phyloP scores from a whole-genome alignment of 768 basidiomycete species.

The Leccinum imitatum region DNA sequence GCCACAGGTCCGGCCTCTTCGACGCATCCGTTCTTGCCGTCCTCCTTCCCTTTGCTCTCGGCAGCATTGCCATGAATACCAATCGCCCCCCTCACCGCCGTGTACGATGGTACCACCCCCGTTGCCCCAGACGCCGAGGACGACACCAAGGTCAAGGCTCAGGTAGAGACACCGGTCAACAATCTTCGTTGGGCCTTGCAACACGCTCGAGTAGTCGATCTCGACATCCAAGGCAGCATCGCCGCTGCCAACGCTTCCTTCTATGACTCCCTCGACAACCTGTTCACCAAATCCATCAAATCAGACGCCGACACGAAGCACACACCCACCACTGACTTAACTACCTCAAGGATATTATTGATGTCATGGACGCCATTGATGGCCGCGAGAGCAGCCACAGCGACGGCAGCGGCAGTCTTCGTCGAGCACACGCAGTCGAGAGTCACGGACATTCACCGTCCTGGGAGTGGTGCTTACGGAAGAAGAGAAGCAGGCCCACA shows the following conservation, averaged over 20 bases:
- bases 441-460: slow-evolving; percentile 38
- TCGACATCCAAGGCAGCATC: slow-evolving; percentile 61
- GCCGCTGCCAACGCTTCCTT: slow-evolving; percentile 45
- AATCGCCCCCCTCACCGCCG: slow-evolving; percentile 48
- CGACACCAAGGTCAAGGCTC: slow-evolving; percentile 10
- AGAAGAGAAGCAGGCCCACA: slow-evolving; percentile 56
- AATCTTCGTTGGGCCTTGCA: slow-evolving; percentile 68
- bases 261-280: slow-evolving; percentile 69
- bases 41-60: slow-evolving; percentile 60
- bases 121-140: slow-evolving; percentile 26
- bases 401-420: slow-evolving; percentile 35
- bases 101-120: slow-evolving; percentile 50
- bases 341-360: slow-evolving; percentile 44
- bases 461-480: slow-evolving; percentile 47
- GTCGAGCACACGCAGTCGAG: slow-evolving; percentile 40
- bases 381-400: slow-evolving; percentile 27
- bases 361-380: slow-evolving; percentile 37
- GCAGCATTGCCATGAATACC: slow-evolving; percentile 44
- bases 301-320: slow-evolving; percentile 31
- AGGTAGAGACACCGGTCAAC: slow-evolving; percentile 43
- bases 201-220: slow-evolving; percentile 62
- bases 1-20: slow-evolving; percentile 8
- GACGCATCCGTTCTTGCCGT: slow-evolving; percentile 52
- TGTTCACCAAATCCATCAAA: slow-evolving; percentile 59
- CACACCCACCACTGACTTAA: slow-evolving; percentile 47